Conservation (phyloP, 306 rosid genomes). For the Fragaria nilgerrensis region DNA sequence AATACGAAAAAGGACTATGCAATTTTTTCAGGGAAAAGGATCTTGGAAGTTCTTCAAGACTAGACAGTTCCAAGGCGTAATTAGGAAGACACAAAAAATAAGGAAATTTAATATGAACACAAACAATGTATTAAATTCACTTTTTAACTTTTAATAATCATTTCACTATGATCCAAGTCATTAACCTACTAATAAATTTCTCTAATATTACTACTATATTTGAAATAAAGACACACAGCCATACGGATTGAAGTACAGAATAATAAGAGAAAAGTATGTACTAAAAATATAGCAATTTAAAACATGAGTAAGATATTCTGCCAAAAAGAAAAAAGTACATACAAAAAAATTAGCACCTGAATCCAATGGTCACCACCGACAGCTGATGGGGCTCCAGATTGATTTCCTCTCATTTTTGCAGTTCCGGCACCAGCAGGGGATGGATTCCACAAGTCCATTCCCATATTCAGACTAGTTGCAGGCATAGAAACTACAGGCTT, state of each 20-base stretch:
- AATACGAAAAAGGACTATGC: no score
- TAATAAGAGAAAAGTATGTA: background rate
- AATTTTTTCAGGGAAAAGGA: background rate
- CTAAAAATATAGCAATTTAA: background rate
- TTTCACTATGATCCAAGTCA: background rate
- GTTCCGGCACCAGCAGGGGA: slow-evolving; percentile 54
- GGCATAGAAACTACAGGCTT: slow-evolving; percentile 59
- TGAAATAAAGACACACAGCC: background rate
- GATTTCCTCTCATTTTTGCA: slow-evolving; percentile 59
- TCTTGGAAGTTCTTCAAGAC: background rate
- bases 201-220: background rate
- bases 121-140: background rate
- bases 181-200: background rate
- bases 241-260: background rate
- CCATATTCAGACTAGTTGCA: slow-evolving; percentile 81
- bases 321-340: no score
- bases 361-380: slow-evolving; percentile 75
- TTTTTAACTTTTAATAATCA: background rate
- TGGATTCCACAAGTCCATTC: slow-evolving; percentile 95
- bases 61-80: background rate
- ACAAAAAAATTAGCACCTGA: slow-evolving; percentile 47
- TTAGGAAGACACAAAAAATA: background rate
- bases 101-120: background rate
- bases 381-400: slow-evolving; percentile 48
- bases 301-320: background rate